Percentiles rank a stretch among this genome's conserved stretches.
Evolutionary conservation across 305 asterid genomes (phyloP).

Genomic region (Plantago lanceolata): DNA sequence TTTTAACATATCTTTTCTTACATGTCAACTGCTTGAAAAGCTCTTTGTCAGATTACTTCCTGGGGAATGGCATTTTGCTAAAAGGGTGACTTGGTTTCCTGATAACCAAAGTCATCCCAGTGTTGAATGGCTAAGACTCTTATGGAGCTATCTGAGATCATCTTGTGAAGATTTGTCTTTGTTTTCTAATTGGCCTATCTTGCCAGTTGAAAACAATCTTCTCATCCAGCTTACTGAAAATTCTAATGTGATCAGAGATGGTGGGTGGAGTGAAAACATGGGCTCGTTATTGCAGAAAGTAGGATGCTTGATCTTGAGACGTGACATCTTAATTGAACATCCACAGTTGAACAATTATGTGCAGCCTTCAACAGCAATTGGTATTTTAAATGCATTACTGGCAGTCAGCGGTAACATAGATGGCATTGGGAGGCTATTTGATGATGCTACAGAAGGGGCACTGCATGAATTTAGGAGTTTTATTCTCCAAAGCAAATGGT

Average conservation of each 20-base stretch:
- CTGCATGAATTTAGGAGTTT: conserved; percentile 84
- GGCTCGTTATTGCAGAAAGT: conserved; percentile 58
- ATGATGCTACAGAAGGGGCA: conserved; percentile 69
- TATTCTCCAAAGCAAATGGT: conserved; percentile 96
- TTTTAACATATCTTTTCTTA: conserved; percentile 66
- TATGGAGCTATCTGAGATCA: conserved; percentile 83
- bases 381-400: conserved; percentile 69
- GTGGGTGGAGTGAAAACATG: conserved; percentile 98
- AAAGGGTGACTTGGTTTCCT: conserved; percentile 78
- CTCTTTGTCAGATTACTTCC: conserved; percentile 73
- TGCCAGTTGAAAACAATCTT: conserved; percentile 73
- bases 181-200: conserved; percentile 89
- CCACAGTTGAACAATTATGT: conserved; percentile 62
- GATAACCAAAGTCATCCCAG: conserved; percentile 71
- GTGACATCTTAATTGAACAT: conserved; percentile 72
- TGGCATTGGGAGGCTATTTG: conserved; percentile 60
- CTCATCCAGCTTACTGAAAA: conserved; percentile 76
- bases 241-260: conserved; percentile 83
- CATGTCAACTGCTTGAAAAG: conserved; percentile 74
- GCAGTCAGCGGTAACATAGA: conserved; percentile 52
- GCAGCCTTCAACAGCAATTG: conserved; percentile 76
- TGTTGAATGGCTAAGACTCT: conserved; percentile 68
- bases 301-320: conserved; percentile 81
- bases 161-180: conserved; percentile 79
- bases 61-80: conserved; percentile 67